Conservation (phyloP, 2,329 filamentous ascomycete species). For the Epicoccum nigrum region DNA sequence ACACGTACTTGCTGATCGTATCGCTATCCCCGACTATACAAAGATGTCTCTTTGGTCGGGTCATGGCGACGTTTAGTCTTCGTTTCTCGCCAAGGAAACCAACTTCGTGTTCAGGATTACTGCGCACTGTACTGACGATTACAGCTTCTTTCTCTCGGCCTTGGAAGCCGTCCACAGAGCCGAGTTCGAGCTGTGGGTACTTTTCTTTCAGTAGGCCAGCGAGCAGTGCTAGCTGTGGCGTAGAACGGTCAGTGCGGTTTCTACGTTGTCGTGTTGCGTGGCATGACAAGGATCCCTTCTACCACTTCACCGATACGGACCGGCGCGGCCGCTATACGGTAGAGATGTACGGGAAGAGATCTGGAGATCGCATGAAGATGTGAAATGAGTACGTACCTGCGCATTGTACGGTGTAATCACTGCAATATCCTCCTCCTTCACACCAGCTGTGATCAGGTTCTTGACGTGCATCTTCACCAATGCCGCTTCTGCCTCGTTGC, state of each 20-base stretch:
- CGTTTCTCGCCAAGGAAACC: constrained; percentile 93
- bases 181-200: constrained; percentile 88
- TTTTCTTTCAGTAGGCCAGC: constrained; percentile 77
- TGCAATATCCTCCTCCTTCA: constrained; percentile 83
- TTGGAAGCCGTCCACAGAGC: constrained; percentile 96
- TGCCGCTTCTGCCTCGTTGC: constrained; percentile 87
- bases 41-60: constrained; percentile 85
- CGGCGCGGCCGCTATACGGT: constrained; percentile 6
- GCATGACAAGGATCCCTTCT: constrained; percentile 18
- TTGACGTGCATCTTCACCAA: constrained; percentile 80
- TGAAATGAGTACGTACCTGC: constrained; percentile 60
- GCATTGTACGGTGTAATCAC: constrained; percentile 97
- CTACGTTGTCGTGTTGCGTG: neutral
- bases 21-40: constrained; percentile 94
- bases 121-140: constrained; percentile 90
- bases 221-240: constrained; percentile 71
- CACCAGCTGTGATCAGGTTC: constrained; percentile 76
- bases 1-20: constrained; percentile 81
- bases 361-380: constrained; percentile 10
- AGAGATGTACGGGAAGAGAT: constrained; percentile 9
- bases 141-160: constrained; percentile 96
- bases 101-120: constrained; percentile 84
- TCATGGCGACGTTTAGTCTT: constrained; percentile 96
- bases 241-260: constrained; percentile 15
- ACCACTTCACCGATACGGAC: constrained; percentile 7